Evolutionary conservation across 164 flowering plant species (phyloP).

Genomic region (Annona cherimola): DNA sequence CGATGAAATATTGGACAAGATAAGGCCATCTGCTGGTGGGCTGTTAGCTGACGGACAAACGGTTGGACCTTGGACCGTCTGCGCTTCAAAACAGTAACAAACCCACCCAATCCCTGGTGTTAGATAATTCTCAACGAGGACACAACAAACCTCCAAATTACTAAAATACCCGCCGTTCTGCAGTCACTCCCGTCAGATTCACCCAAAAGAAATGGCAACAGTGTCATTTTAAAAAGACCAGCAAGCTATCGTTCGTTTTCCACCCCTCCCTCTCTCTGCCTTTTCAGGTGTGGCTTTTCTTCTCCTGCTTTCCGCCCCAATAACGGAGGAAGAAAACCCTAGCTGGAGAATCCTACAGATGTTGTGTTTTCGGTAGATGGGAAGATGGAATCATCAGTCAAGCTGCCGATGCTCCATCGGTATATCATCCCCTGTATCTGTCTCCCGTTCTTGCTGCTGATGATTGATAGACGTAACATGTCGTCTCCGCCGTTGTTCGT

Average conservation of each 20-base stretch:
- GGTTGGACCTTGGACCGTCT: not conserved
- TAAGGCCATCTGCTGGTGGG: not conserved
- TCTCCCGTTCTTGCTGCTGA: not conserved
- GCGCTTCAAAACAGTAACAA: not conserved
- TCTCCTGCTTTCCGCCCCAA: not conserved
- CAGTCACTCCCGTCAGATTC: not conserved
- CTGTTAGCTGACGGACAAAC: not conserved
- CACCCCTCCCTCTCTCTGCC: not conserved
- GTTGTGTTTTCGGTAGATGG: not conserved
- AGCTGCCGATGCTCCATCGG: conserved; percentile 15
- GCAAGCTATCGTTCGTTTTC: not conserved
- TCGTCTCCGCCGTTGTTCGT: not conserved
- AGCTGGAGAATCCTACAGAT: not conserved
- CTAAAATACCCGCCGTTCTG: not conserved
- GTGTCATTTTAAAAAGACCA: not conserved
- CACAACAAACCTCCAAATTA: not conserved
- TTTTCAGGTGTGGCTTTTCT: not conserved
- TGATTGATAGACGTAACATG: not conserved
- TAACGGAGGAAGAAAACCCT: not conserved
- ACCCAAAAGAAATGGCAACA: not conserved
- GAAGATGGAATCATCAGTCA: conserved; percentile 5
- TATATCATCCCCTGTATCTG: not conserved
- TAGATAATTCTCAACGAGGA: not conserved
- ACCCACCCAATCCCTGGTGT: not conserved
- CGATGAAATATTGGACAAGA: too few relatives aligned